Base-by-base conservation (phyloP, 148 eudicot species). In the Amaranthus hypochondriacus region DNA sequence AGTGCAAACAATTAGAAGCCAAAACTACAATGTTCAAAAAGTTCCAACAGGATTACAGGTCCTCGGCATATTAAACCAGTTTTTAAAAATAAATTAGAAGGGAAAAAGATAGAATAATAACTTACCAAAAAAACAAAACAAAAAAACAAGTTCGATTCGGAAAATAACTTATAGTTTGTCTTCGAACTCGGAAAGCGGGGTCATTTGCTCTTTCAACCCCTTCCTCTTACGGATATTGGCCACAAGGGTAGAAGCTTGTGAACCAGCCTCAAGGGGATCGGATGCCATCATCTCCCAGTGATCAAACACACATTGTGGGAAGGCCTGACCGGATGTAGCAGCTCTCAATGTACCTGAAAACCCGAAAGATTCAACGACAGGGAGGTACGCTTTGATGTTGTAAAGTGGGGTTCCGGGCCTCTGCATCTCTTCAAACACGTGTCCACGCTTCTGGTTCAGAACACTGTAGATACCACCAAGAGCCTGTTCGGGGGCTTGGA, bases 381-480 rank as follows among this genome's bases (percentile, higher is more conserved):
- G 75, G 0, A 73, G 68, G 58, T 73, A 73, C 0, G 75, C 75
- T 56, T 73, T 73, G 75, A 73, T 73, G 75, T 73, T 73, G 67
- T 73, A 73, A 11, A 73, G 75, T 4, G 75, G 75, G 60, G 75
- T 73, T 6, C 75, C 75, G 6, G 75, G 75, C 39, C 75, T 53
- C 68, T 73, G 75, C 56, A 73, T 50, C 59, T 73, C 75, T 9
- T 73, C 75, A 62, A 73, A 73, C 59, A 73, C 75, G 60, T 73
- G 75, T 4, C 75, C 75, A 73, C 75, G 75, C 56, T 62, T 73
- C 75, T 73, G 75, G 14, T 73, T 73, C 59, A 73, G 67, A 62
- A 73, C 60, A 73, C 75, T 73, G 60, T 73, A 73, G 57, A 73
- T 73, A 44, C 75, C 75, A 62, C 75, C 75, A 52, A 73, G 75